Percentiles rank a stretch among this genome's conserved stretches.
Conservation (phyloP, 2,329 filamentous ascomycete species). For the Plenodomus lindquistii region DNA sequence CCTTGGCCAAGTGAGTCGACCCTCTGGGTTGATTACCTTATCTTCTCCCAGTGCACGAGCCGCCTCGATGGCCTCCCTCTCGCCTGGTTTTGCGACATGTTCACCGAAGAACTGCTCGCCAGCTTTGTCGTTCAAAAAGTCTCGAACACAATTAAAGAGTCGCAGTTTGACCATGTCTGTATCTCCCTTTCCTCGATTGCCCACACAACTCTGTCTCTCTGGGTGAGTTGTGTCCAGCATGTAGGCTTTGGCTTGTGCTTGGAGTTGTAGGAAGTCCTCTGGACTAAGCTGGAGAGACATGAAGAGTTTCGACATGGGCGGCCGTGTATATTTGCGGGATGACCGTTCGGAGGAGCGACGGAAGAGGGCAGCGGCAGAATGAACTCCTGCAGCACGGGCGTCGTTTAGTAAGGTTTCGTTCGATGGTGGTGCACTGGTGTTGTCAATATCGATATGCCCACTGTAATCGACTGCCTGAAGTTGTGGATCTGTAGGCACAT, state of each 20-base stretch:
- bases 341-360: conserved; percentile 46
- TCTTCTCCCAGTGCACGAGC: conserved; percentile 47
- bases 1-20: conserved; percentile 57
- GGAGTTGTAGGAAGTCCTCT: conserved; percentile 60
- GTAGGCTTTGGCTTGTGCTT: conserved; percentile 59
- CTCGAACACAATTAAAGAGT: conserved; percentile 60
- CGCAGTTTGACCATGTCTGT: conserved; percentile 61
- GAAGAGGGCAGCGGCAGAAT: conserved; percentile 58
- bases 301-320: conserved; percentile 62
- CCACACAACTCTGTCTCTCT: conserved; percentile 61
- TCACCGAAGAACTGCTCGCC: conserved; percentile 57
- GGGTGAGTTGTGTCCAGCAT: conserved; percentile 61
- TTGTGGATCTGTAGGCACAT: conserved; percentile 20
- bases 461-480: conserved; percentile 6
- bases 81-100: conserved; percentile 35
- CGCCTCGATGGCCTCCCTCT: conserved; percentile 38
- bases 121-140: conserved; percentile 56
- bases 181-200: conserved; percentile 59
- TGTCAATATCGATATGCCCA: conserved; percentile 3
- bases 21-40: conserved; percentile 31
- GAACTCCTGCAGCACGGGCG: conserved; percentile 55
- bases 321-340: conserved; percentile 61
- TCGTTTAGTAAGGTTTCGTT: conserved; percentile 37
- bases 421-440: conserved; percentile 16
- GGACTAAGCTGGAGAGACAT: conserved; percentile 59